phyloP scores from a whole-genome alignment of 495 filamentous ascomycete genomes.

The Aspergillus cavernicola region DNA sequence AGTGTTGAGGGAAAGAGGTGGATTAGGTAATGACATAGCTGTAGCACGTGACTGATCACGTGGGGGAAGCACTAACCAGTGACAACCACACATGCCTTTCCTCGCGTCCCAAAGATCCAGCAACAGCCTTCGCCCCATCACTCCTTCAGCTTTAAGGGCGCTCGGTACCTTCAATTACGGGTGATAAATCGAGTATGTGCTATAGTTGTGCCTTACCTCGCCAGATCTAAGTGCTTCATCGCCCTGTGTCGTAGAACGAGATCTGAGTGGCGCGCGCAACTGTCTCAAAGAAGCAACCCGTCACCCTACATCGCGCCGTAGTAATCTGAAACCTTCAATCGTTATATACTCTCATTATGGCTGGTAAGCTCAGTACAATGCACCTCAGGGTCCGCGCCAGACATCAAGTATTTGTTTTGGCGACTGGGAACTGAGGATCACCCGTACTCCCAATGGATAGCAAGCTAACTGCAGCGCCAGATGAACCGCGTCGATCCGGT shows the following conservation, averaged over 20 bases:
- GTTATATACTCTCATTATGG: slow-evolving; percentile 34
- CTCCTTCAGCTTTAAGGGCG: neutral
- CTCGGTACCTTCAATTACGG: neutral
- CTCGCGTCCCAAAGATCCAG: slow-evolving; percentile 1
- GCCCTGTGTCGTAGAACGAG: slow-evolving; percentile 43
- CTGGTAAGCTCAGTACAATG: slow-evolving; percentile 46
- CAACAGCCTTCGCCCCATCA: slow-evolving; percentile 6
- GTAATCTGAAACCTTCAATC: slow-evolving; percentile 26
- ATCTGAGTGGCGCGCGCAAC: slow-evolving; percentile 30
- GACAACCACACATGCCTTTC: neutral
- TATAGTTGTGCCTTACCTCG: slow-evolving; percentile 7
- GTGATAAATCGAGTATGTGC: slow-evolving; percentile 8
- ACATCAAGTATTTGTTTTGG: slow-evolving; percentile 5
- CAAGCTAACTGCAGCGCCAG: slow-evolving; percentile 45
- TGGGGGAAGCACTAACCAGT: no score
- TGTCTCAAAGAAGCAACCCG: slow-evolving; percentile 13
- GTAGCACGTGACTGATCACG: no score
- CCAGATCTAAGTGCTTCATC: slow-evolving; percentile 26
- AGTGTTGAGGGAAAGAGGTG: no score
- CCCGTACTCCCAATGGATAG: slow-evolving; percentile 7
- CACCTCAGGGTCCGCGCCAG: slow-evolving; percentile 6
- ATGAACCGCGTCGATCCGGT: slow-evolving; percentile 88
- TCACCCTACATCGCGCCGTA: slow-evolving; percentile 36
- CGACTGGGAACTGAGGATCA: slow-evolving; percentile 1
- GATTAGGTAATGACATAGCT: no score